Evolutionary conservation across 139 green algal genomes (phyloP).

Genomic region (Coelastrella sp.): DNA sequence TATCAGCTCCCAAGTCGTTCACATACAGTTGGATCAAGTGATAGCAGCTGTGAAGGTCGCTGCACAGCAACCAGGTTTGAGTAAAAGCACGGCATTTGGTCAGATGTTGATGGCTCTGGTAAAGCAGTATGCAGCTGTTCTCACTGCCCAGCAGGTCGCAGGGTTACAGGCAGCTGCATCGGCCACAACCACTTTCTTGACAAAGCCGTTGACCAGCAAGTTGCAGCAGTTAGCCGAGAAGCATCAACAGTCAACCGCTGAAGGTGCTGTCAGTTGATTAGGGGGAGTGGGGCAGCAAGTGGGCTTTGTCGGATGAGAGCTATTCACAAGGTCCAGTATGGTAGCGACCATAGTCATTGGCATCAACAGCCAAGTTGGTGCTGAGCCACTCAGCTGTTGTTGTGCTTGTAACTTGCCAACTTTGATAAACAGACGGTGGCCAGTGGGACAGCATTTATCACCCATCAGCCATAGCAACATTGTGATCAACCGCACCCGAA

Average conservation of each 20-base stretch:
- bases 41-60: not conserved
- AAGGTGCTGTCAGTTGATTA: no score
- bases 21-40: not conserved
- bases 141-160: not conserved
- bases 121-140: not conserved
- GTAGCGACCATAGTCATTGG: no score
- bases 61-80: not conserved
- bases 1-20: not conserved
- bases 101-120: slow-evolving; percentile 27
- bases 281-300: no score
- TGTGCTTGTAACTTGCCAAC: no score
- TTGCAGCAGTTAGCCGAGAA: not conserved
- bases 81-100: slow-evolving; percentile 14
- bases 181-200: not conserved
- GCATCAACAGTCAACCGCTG: not conserved
- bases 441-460: no score
- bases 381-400: no score
- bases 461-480: no score
- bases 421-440: no score
- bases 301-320: no score
- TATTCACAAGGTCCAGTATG: no score
- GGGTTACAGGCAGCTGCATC: slow-evolving; percentile 15
- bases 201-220: not conserved
- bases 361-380: no score
- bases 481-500: no score